A percentile compares a stretch with the other conserved stretches of the same genome.
These are phyloP conservation scores for Neurospora sublineolata DNA, from an alignment of 495 filamentous ascomycete species.

Conservation along the genomic window DNA sequence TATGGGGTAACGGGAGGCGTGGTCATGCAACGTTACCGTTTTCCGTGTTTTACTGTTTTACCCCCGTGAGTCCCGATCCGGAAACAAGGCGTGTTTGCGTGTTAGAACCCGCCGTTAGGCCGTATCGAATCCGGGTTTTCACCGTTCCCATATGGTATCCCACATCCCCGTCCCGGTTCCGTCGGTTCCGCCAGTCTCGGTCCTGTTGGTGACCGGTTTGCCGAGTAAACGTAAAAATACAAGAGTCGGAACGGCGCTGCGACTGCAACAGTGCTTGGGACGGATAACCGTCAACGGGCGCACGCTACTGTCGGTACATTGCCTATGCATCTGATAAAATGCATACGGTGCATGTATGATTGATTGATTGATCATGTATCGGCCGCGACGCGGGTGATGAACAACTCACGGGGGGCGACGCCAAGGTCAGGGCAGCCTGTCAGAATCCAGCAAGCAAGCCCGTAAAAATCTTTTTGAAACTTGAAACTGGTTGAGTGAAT, in stretches of 20 bases:
- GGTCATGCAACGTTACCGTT: not conserved
- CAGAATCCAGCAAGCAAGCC: not conserved
- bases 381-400: not conserved
- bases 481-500: not conserved
- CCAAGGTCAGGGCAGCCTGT: not conserved
- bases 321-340: not conserved
- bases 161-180: not conserved
- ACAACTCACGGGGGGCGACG: not conserved
- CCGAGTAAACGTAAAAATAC: not conserved
- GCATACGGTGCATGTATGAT: not conserved
- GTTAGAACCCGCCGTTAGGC: not conserved
- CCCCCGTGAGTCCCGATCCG: not conserved
- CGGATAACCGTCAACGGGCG: not conserved
- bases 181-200: not conserved
- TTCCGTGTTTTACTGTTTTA: not conserved
- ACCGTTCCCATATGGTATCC: not conserved
- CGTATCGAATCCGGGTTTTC: not conserved
- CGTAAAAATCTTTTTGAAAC: not conserved
- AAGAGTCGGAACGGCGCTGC: not conserved
- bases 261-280: not conserved
- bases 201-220: not conserved
- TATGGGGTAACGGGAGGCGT: not conserved
- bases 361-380: not conserved
- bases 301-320: not conserved
- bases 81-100: not conserved